A percentile compares a stretch with the other conserved stretches of the same genome.
phyloP scores from a whole-genome alignment of 208 protist species.

The Leishmania arabica region DNA sequence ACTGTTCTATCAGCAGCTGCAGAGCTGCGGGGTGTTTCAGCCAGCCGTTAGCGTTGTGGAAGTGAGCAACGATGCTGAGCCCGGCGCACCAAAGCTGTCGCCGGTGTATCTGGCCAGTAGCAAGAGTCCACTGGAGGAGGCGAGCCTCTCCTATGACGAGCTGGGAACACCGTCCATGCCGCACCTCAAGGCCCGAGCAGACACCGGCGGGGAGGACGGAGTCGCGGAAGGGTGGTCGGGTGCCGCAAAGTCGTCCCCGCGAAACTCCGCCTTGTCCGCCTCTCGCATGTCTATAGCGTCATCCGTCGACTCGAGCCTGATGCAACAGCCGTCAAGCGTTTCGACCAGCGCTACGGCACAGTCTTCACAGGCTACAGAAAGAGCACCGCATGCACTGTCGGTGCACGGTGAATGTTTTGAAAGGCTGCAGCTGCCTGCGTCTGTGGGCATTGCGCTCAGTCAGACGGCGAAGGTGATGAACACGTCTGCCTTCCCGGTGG shows the following conservation, averaged over 20 bases:
- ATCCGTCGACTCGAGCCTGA: neutral
- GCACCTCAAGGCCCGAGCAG: neutral
- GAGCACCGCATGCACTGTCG: neutral
- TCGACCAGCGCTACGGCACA: neutral
- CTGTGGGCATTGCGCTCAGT: neutral
- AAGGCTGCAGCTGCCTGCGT: conserved; percentile 1
- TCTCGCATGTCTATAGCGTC: conserved; percentile 1
- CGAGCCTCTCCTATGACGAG: neutral
- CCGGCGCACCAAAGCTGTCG: neutral
- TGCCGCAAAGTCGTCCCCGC: neutral
- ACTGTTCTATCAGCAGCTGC: conserved; percentile 30
- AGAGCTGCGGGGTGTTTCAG: conserved; percentile 27
- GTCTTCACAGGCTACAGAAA: neutral
- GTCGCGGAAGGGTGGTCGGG: neutral
- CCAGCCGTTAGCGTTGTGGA: conserved; percentile 34
- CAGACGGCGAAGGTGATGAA: neutral
- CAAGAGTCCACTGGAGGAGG: conserved; percentile 2
- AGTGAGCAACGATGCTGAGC: conserved; percentile 14
- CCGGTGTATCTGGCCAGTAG: neutral
- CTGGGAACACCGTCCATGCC: neutral
- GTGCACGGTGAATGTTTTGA: neutral
- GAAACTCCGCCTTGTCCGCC: conserved; percentile 7
- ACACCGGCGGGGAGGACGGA: neutral
- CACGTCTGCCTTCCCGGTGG: neutral
- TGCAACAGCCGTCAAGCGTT: neutral